A percentile compares a stretch with the other conserved stretches of the same genome.
Conservation (phyloP, 2,329 filamentous ascomycete genomes). For the Botrytis pseudocinerea region DNA sequence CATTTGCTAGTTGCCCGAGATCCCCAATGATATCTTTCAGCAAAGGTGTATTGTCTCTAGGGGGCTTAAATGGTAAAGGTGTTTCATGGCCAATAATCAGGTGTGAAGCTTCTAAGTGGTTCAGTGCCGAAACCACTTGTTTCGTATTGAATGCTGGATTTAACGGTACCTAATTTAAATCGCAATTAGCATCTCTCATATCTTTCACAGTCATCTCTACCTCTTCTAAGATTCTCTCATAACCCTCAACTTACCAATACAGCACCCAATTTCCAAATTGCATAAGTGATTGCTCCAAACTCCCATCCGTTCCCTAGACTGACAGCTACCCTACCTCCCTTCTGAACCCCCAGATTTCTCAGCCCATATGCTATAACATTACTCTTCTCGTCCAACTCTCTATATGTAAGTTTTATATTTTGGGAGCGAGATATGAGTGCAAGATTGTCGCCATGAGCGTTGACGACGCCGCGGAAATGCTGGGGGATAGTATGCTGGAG, state of each 20-base stretch:
- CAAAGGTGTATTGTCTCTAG: slow-evolving; percentile 59
- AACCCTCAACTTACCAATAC: slow-evolving; percentile 60
- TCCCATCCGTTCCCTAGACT: slow-evolving; percentile 84
- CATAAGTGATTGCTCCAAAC: slow-evolving; percentile 83
- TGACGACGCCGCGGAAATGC: slow-evolving; percentile 68
- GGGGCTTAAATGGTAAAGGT: slow-evolving; percentile 70
- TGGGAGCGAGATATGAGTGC: slow-evolving; percentile 58
- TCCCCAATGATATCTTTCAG: slow-evolving; percentile 52
- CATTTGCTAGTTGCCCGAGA: slow-evolving; percentile 38
- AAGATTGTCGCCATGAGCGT: slow-evolving; percentile 61
- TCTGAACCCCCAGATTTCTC: slow-evolving; percentile 67
- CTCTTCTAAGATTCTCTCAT: not conserved
- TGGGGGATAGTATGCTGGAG: slow-evolving; percentile 68
- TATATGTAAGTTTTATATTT: slow-evolving; percentile 61
- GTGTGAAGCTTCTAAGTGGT: slow-evolving; percentile 70
- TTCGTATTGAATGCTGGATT: slow-evolving; percentile 84
- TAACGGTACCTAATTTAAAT: slow-evolving; percentile 64
- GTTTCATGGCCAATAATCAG: slow-evolving; percentile 87
- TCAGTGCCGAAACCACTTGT: slow-evolving; percentile 77
- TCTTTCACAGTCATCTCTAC: slow-evolving; percentile 1
- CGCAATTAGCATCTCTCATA: not conserved
- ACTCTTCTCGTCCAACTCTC: slow-evolving; percentile 71
- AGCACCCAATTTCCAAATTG: slow-evolving; percentile 90
- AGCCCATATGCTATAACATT: slow-evolving; percentile 75
- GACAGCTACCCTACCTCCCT: slow-evolving; percentile 82